Percentiles rank a stretch among this genome's conserved stretches.
Evolutionary conservation across 441 rosid genomes (phyloP).

Genomic region (Pelargonium citronellum): DNA sequence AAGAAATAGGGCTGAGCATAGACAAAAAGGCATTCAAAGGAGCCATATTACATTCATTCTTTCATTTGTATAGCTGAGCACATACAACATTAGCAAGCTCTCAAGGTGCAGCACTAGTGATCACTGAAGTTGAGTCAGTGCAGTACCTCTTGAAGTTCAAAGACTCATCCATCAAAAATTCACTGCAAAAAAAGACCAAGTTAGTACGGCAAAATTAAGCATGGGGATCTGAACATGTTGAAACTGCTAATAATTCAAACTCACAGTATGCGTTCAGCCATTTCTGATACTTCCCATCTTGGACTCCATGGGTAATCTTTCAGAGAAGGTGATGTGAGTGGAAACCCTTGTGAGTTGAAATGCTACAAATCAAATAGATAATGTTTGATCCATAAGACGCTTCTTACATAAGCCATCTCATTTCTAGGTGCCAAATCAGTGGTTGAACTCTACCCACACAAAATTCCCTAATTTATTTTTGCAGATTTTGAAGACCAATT

Average conservation of each 20-base stretch:
- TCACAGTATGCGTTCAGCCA: conserved; percentile 82
- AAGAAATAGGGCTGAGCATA: too few species aligned
- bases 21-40: too few species aligned
- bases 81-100: too few species aligned
- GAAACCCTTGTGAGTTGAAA: conserved; percentile 48
- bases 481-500: neutral
- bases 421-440: neutral
- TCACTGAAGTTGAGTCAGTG: conserved; percentile 50
- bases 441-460: neutral
- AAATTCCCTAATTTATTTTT: neutral
- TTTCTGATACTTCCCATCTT: conserved; percentile 71
- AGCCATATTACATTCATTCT: too few species aligned
- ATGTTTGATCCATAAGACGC: conserved; percentile 2
- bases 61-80: too few species aligned
- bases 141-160: conserved; percentile 70
- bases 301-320: conserved; percentile 93
- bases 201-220: neutral
- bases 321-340: conserved; percentile 52
- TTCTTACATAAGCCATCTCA: conserved; percentile 6
- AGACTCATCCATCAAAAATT: conserved; percentile 61
- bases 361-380: conserved; percentile 38
- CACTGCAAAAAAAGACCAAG: conserved; percentile 36
- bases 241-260: conserved; percentile 16
- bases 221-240: neutral
- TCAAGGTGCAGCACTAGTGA: conserved; percentile 28